Evolutionary conservation across 1,139 yeast species (phyloP).

Genomic region (Yamadazyma diospyri): DNA sequence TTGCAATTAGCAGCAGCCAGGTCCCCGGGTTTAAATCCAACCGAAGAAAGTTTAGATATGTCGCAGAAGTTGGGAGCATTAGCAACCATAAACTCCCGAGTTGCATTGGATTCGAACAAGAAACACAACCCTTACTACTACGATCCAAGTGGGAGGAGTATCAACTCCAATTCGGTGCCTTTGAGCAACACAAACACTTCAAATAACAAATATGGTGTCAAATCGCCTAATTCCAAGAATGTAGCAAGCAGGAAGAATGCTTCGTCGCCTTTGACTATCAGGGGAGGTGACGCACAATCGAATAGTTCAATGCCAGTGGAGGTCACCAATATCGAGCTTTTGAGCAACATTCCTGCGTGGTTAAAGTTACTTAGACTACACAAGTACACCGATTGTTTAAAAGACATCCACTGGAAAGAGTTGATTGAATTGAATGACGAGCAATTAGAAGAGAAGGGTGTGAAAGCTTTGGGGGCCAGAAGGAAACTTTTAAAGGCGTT

Average conservation of each 20-base stretch:
- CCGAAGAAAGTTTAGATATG: slow-evolving; percentile 33
- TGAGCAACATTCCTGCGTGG: slow-evolving; percentile 89
- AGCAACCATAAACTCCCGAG: slow-evolving; percentile 59
- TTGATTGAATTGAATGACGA: slow-evolving; percentile 69
- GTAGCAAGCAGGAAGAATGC: slow-evolving; percentile 10
- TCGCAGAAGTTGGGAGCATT: slow-evolving; percentile 58
- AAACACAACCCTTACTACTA: slow-evolving; percentile 21
- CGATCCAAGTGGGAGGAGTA: slow-evolving; percentile 34
- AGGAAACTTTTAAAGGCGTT: slow-evolving; percentile 89
- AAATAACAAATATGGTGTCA: slow-evolving; percentile 12
- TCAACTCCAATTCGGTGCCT: slow-evolving; percentile 41
- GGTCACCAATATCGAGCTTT: slow-evolving; percentile 58
- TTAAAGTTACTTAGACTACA: slow-evolving; percentile 83
- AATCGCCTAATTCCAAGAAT: slow-evolving; percentile 14
- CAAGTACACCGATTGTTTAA: slow-evolving; percentile 84
- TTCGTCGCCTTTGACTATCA: slow-evolving; percentile 11
- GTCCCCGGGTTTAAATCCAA: slow-evolving; percentile 12
- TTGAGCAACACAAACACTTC: slow-evolving; percentile 12
- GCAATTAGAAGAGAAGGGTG: slow-evolving; percentile 74
- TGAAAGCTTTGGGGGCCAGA: slow-evolving; percentile 91
- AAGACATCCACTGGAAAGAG: slow-evolving; percentile 74
- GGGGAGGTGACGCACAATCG: slow-evolving; percentile 8
- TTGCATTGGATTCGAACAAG: slow-evolving; percentile 54
- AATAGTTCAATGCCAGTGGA: slow-evolving; percentile 56
- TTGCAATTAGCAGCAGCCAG: slow-evolving; percentile 42